Percentiles rank a stretch among this genome's conserved stretches.
Evolutionary conservation across 2,329 filamentous ascomycete genomes (phyloP).

Genomic region (Colletotrichum abscissum): DNA sequence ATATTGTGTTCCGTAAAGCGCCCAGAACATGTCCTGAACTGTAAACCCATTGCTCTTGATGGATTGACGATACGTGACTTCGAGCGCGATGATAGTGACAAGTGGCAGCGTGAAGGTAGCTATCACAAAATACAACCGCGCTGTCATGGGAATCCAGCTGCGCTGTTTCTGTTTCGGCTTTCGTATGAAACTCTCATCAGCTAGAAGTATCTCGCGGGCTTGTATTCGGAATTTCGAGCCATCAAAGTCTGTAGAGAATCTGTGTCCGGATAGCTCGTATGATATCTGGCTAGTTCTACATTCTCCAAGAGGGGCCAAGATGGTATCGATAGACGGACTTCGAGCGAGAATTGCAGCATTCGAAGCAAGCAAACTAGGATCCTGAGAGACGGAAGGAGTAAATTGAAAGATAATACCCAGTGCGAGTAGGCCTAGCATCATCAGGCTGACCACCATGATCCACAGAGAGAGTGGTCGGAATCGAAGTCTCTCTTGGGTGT

Average conservation of each 20-base stretch:
- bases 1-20: neutral
- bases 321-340: neutral
- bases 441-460: neutral
- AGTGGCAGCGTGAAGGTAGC: neutral
- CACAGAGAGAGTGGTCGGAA: neutral
- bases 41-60: neutral
- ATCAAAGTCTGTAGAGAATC: neutral
- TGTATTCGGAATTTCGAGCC: neutral
- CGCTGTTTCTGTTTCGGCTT: neutral
- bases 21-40: neutral
- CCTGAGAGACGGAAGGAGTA: neutral
- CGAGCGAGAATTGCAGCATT: neutral
- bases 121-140: neutral
- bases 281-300: neutral
- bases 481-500: neutral
- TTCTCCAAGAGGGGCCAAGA: neutral
- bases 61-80: neutral
- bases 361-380: neutral
- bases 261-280: neutral
- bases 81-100: neutral
- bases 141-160: neutral
- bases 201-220: neutral
- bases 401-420: neutral
- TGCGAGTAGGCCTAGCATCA: neutral
- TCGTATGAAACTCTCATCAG: neutral